Conservation (phyloP, 1,139 yeast genomes). For the Hanseniaspora gamundiae region DNA sequence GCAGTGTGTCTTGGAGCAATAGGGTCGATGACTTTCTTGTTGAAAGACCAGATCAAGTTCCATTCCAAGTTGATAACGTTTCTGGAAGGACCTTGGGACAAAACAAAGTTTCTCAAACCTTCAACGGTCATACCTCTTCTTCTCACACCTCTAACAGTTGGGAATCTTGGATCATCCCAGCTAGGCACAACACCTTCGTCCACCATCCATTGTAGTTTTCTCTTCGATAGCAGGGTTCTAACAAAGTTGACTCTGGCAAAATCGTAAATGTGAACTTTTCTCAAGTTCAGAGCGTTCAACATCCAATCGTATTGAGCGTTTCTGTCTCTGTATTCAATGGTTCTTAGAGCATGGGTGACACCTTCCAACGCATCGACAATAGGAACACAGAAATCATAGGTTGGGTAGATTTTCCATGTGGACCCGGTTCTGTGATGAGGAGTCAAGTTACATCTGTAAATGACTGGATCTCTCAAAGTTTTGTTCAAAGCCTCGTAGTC, state of each 20-base stretch:
- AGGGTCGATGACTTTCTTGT: conserved; percentile 94
- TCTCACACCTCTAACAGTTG: conserved; percentile 96
- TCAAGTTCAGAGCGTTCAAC: conserved; percentile 61
- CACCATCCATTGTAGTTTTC: conserved; percentile 97
- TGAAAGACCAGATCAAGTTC: conserved; percentile 93
- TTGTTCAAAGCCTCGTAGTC: conserved; percentile 83
- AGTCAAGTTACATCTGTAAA: conserved; percentile 88
- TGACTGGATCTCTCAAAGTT: conserved; percentile 92
- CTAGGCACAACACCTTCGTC: conserved; percentile 74
- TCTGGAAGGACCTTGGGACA: conserved; percentile 94
- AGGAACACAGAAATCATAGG: conserved; percentile 97
- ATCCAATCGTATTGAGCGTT: conserved; percentile 97
- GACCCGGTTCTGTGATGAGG: conserved; percentile 96
- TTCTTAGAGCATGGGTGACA: conserved; percentile 92
- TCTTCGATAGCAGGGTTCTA: conserved; percentile 85
- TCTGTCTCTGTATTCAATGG: conserved; percentile 96
- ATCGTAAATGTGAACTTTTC: conserved; percentile 95
- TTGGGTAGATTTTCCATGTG: conserved; percentile 90
- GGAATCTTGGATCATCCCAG: conserved; percentile 99
- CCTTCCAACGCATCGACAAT: conserved; percentile 91
- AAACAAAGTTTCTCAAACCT: conserved; percentile 83
- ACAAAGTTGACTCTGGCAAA: conserved; percentile 93
- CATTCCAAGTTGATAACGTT: conserved; percentile 93
- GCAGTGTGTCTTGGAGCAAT: conserved; percentile 92
- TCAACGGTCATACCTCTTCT: conserved; percentile 99